Evolutionary conservation across 2,329 filamentous ascomycete species (phyloP).

Genomic region (Shiraia bambusicola): DNA sequence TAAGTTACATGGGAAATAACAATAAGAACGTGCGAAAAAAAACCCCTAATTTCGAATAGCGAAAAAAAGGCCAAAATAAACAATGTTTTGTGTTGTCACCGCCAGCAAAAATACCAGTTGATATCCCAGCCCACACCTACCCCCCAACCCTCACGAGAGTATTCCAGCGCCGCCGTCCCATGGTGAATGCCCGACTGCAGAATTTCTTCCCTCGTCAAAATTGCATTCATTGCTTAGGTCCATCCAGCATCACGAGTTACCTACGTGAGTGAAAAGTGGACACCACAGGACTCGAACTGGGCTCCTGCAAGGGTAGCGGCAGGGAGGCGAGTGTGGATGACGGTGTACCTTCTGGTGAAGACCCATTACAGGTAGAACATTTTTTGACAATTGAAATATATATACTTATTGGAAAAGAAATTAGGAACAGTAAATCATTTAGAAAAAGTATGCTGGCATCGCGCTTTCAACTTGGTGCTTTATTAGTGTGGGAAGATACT

Average conservation of each 20-base stretch:
- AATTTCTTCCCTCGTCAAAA: conserved; percentile 47
- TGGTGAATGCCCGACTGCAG: conserved; percentile 46
- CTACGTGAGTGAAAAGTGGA: conserved; percentile 42
- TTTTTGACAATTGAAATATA: background rate
- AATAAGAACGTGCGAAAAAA: too few species aligned
- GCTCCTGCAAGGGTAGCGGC: conserved; percentile 38
- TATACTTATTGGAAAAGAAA: too few species aligned
- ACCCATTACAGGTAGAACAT: conserved; percentile 41
- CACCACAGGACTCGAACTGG: conserved; percentile 48
- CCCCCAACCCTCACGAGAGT: conserved; percentile 42
- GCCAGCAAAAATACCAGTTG: conserved; percentile 37
- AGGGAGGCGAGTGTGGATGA: conserved; percentile 38
- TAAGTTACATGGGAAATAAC: too few species aligned
- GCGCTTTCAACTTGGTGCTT: too few species aligned
- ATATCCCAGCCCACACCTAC: conserved; percentile 38
- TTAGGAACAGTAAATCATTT: too few species aligned
- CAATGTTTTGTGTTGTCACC: too few species aligned
- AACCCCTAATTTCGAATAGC: too few species aligned
- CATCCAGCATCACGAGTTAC: conserved; percentile 47
- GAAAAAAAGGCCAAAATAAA: too few species aligned
- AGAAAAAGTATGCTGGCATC: too few species aligned
- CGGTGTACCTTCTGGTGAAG: conserved; percentile 37
- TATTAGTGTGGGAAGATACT: too few species aligned
- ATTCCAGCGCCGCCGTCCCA: conserved; percentile 46
- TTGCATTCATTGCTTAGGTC: conserved; percentile 48